These are phyloP conservation scores for Heliamphora exappendiculata DNA, from an alignment of 148 eudicot species.

Conservation along the genomic window DNA sequence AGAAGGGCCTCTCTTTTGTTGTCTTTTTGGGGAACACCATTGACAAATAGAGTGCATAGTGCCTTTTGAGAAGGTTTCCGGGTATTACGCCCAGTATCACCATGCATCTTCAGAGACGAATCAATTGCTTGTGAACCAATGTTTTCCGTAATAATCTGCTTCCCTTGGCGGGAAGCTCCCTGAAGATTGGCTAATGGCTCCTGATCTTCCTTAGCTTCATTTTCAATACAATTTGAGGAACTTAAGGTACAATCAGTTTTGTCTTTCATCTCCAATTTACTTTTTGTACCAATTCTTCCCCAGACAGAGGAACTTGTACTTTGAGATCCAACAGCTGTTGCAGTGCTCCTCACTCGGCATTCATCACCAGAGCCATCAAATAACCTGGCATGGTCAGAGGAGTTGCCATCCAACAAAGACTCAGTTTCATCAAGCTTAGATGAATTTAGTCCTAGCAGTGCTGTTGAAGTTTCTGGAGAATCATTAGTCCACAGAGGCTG, in stretches of 20 bases:
- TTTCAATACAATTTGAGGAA: slow-evolving; percentile 29
- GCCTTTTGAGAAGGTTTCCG: slow-evolving; percentile 68
- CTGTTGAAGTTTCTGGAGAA: slow-evolving; percentile 46
- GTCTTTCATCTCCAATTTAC: slow-evolving; percentile 39
- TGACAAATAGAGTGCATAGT: slow-evolving; percentile 69
- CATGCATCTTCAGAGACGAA: slow-evolving; percentile 39
- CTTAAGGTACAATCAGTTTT: slow-evolving; percentile 31
- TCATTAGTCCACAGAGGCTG: slow-evolving; percentile 85
- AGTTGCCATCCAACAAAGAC: slow-evolving; percentile 37
- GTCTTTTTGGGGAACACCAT: slow-evolving; percentile 70
- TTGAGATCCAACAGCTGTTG: slow-evolving; percentile 41
- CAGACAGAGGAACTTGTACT: slow-evolving; percentile 45
- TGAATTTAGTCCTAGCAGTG: slow-evolving; percentile 33
- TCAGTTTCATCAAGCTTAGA: slow-evolving; percentile 41
- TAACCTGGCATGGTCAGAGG: slow-evolving; percentile 25
- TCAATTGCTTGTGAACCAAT: slow-evolving; percentile 25
- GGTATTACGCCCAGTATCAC: slow-evolving; percentile 33
- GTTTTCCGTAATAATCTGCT: slow-evolving; percentile 26
- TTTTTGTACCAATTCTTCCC: slow-evolving; percentile 56
- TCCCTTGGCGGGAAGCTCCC: slow-evolving; percentile 33
- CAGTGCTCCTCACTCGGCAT: slow-evolving; percentile 23
- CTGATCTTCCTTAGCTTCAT: slow-evolving; percentile 24
- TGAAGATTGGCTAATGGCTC: slow-evolving; percentile 25
- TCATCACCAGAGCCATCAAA: slow-evolving; percentile 27
- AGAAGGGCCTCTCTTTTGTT: slow-evolving; percentile 75